Evolutionary conservation across 352 stramenopile species (phyloP).

Genomic region (Phytophthora lateralis): DNA sequence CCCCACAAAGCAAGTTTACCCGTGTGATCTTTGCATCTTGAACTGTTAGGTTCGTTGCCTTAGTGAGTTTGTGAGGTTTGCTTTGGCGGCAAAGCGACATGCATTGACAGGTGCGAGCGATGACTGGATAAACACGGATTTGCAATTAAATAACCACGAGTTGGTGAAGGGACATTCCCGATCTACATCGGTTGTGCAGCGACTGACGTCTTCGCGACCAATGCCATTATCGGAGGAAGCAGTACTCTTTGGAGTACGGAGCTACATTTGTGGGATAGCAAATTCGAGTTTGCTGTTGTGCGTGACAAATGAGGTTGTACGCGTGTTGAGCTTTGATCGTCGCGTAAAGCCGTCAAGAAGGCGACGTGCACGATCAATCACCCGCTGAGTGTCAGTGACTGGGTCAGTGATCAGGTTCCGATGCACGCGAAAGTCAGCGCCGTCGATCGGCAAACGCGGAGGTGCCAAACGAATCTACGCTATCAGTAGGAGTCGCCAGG

Average conservation of each 20-base stretch:
- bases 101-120: neutral
- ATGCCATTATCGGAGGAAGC: neutral
- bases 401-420: too few species aligned
- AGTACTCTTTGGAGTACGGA: constrained; percentile 3
- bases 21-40: neutral
- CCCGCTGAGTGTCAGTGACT: too few species aligned
- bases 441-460: neutral
- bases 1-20: neutral
- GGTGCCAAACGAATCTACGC: neutral
- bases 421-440: too few species aligned
- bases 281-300: too few species aligned
- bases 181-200: neutral
- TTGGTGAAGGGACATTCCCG: neutral
- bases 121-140: neutral
- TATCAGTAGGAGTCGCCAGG: neutral
- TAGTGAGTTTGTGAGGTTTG: neutral
- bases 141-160: neutral
- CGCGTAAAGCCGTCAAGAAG: too few species aligned
- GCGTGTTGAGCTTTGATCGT: too few species aligned
- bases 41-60: neutral
- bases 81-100: neutral
- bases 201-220: neutral
- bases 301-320: neutral
- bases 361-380: too few species aligned
- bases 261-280: neutral